These are phyloP conservation scores for Teunomyces lycoperdinae DNA, from an alignment of 805 yeast genomes.

Conservation along the genomic window DNA sequence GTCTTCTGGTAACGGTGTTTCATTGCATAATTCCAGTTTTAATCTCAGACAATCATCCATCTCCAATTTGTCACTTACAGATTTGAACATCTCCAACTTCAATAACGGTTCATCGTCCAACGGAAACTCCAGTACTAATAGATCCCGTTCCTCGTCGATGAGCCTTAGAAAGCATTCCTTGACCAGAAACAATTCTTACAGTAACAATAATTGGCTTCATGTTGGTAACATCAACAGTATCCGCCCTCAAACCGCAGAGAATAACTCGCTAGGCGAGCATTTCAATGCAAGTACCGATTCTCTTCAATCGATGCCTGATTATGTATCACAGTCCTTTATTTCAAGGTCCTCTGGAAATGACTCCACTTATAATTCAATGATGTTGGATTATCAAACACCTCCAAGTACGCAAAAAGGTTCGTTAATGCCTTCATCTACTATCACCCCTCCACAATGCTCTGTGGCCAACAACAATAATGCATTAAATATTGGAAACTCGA, in stretches of 20 bases:
- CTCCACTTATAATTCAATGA: constrained; percentile 31
- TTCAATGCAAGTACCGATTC: constrained; percentile 35
- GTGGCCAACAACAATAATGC: constrained; percentile 6
- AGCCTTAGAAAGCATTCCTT: constrained; percentile 42
- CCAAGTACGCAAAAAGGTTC: constrained; percentile 35
- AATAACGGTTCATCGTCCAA: constrained; percentile 13
- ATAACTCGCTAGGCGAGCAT: constrained; percentile 13
- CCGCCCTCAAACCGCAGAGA: constrained; percentile 17
- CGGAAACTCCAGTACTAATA: constrained; percentile 14
- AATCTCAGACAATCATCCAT: constrained; percentile 36
- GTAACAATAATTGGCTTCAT: constrained; percentile 40
- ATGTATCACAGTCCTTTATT: constrained; percentile 40
- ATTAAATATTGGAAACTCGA: constrained; percentile 5
- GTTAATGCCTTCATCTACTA: constrained; percentile 12
- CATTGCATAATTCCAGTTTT: constrained; percentile 8
- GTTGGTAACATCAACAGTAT: constrained; percentile 40
- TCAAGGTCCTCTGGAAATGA: constrained; percentile 24
- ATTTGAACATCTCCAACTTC: constrained; percentile 33
- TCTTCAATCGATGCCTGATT: constrained; percentile 44
- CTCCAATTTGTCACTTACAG: constrained; percentile 39
- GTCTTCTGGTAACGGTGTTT: constrained; percentile 10
- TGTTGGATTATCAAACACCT: constrained; percentile 42
- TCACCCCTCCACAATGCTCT: constrained; percentile 11
- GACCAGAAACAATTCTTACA: constrained; percentile 39
- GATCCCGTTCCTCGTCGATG: constrained; percentile 36